Conservation (phyloP, 2,329 filamentous ascomycete genomes). For the Graphilbum sp. region DNA sequence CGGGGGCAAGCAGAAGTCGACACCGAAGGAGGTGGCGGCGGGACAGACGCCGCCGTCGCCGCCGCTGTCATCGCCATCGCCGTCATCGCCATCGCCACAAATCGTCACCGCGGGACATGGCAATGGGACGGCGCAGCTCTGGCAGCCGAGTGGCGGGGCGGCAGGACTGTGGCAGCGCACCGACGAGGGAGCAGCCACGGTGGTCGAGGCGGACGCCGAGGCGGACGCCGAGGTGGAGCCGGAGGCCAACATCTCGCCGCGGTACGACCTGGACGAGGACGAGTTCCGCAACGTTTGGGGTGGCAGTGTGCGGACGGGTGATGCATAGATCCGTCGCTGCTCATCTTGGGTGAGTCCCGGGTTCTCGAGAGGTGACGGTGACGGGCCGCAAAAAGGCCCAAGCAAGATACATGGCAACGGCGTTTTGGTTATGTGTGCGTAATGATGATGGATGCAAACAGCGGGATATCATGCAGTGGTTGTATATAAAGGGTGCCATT, state of each 20-base stretch:
- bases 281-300: slow-evolving; percentile 11
- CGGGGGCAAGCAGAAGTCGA: slow-evolving; percentile 10
- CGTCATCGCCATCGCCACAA: slow-evolving; percentile 8
- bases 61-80: neutral
- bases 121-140: too few species aligned
- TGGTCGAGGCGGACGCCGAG: neutral
- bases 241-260: slow-evolving; percentile 1
- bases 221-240: neutral
- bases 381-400: too few species aligned
- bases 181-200: slow-evolving; percentile 1
- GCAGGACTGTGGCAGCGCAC: slow-evolving; percentile 7
- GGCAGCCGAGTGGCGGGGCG: too few species aligned
- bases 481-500: too few species aligned
- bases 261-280: slow-evolving; percentile 10
- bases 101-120: too few species aligned
- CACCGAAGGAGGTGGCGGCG: slow-evolving; percentile 1
- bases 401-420: too few species aligned
- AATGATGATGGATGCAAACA: too few species aligned
- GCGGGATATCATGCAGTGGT: too few species aligned
- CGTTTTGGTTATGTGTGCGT: too few species aligned
- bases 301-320: neutral
- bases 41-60: neutral
- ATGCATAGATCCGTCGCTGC: too few species aligned
- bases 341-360: too few species aligned
- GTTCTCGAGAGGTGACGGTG: too few species aligned